Evolutionary conservation across 1,284 basidiomycete genomes (phyloP).

Genomic region (Ustilago sp.): DNA sequence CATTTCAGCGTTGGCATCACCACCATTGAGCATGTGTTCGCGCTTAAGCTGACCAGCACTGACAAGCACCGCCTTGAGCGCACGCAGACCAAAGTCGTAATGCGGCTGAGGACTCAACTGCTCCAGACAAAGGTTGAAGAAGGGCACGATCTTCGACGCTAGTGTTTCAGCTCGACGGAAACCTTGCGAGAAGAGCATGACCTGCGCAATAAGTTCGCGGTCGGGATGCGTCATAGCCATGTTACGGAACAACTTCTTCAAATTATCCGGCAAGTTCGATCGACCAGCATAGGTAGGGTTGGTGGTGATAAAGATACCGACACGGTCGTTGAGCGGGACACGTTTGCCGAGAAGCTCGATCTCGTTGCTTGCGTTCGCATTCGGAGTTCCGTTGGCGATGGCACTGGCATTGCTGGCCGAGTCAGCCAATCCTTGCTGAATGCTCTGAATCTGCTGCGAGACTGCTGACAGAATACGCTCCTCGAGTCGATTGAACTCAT

Average conservation of each 20-base stretch:
- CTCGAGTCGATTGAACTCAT: conserved; percentile 84
- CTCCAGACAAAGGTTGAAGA: conserved; percentile 98
- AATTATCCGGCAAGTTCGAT: conserved; percentile 94
- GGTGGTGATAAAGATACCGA: conserved; percentile 96
- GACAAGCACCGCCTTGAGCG: conserved; percentile 93
- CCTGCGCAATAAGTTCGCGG: conserved; percentile 97
- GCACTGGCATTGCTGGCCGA: conserved; percentile 42
- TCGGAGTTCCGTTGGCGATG: conserved; percentile 13
- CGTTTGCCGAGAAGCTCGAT: conserved; percentile 91
- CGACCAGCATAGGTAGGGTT: conserved; percentile 96
- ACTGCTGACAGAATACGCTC: conserved; percentile 98
- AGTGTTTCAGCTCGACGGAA: conserved; percentile 96
- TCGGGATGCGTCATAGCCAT: conserved; percentile 99
- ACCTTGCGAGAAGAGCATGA: conserved; percentile 99
- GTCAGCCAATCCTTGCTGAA: conserved; percentile 90
- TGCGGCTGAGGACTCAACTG: conserved; percentile 97
- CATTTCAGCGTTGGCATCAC: conserved; percentile 16
- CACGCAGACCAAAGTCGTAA: conserved; percentile 98
- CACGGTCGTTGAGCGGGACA: conserved; percentile 91
- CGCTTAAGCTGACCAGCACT: conserved; percentile 98
- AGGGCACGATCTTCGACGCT: conserved; percentile 97
- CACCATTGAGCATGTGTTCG: conserved; percentile 71
- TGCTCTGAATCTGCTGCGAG: conserved; percentile 98
- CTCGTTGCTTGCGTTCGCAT: conserved; percentile 27
- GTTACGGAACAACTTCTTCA: conserved; percentile 91